Conservation (phyloP, 1,284 basidiomycete species). For the Pulveroboletus sp. region DNA sequence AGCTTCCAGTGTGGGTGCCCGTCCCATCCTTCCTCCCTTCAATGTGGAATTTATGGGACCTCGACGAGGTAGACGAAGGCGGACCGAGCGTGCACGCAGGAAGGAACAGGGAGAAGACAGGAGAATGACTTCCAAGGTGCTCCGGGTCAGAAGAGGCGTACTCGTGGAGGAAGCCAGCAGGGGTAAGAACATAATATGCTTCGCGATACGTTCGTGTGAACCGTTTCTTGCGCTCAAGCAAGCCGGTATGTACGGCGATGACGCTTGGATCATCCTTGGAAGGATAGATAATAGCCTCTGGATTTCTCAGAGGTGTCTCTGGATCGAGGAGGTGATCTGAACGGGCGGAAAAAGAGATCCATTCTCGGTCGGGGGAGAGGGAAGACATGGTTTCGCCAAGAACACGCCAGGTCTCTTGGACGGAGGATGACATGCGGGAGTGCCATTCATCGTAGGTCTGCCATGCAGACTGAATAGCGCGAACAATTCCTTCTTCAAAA, state of each 20-base stretch:
- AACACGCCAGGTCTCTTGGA: constrained; percentile 80
- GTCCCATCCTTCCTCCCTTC: constrained; percentile 88
- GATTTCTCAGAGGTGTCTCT: constrained; percentile 88
- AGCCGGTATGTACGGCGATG: constrained; percentile 85
- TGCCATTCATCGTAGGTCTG: constrained; percentile 98
- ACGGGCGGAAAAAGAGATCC: constrained; percentile 94
- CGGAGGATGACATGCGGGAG: constrained; percentile 76
- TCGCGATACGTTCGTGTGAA: constrained; percentile 92
- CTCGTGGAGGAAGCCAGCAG: constrained; percentile 95
- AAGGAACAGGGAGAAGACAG: constrained; percentile 89
- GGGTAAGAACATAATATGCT: constrained; percentile 90
- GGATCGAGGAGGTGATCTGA: constrained; percentile 97
- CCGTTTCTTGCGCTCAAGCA: constrained; percentile 95
- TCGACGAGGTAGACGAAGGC: constrained; percentile 71
- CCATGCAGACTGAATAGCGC: constrained; percentile 96
- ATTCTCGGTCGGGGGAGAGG: constrained; percentile 91
- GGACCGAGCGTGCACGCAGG: constrained; percentile 96
- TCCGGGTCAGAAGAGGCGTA: constrained; percentile 80
- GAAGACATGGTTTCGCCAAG: constrained; percentile 82
- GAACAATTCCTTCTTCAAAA: constrained; percentile 96
- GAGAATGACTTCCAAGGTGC: constrained; percentile 58
- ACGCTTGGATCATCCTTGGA: constrained; percentile 92
- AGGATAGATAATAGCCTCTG: constrained; percentile 83
- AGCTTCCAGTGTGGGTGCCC: constrained; percentile 56
- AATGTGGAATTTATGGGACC: constrained; percentile 96